phyloP scores from a whole-genome alignment of 2,329 filamentous ascomycete genomes.

The Mycogone perniciosa region DNA sequence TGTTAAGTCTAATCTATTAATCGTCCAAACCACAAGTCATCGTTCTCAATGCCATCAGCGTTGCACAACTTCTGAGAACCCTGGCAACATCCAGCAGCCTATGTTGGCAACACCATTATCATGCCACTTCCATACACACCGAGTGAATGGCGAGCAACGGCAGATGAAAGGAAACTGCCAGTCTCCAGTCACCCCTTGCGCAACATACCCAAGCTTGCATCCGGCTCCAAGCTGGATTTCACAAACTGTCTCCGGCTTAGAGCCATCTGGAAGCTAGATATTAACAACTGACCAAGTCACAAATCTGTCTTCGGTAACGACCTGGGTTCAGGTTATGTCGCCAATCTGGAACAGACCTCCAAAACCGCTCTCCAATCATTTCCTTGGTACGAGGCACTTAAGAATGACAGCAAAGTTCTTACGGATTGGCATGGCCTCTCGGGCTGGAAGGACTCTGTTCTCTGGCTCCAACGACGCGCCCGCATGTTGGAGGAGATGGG shows the following conservation, averaged over 20 bases:
- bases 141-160: neutral
- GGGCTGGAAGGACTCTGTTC: neutral
- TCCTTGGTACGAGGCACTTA: neutral
- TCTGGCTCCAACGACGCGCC: neutral
- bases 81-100: too few relatives aligned
- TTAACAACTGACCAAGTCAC: neutral
- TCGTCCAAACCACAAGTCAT: too few relatives aligned
- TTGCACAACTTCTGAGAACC: too few relatives aligned
- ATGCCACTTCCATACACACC: neutral
- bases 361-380: neutral
- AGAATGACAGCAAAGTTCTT: neutral
- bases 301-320: neutral
- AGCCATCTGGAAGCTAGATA: neutral
- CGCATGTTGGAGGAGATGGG: neutral
- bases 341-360: neutral
- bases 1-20: too few relatives aligned
- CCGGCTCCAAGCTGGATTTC: neutral
- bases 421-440: neutral
- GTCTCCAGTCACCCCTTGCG: neutral
- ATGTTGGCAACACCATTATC: too few relatives aligned
- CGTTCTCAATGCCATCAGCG: too few relatives aligned
- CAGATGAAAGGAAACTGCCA: neutral
- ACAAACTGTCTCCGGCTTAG: neutral
- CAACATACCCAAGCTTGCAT: neutral
- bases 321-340: neutral